Percentiles rank a stretch among this genome's conserved stretches.
These are phyloP conservation scores for Candolleomyces efflorescens DNA, from an alignment of 768 basidiomycete genomes.

Conservation along the genomic window DNA sequence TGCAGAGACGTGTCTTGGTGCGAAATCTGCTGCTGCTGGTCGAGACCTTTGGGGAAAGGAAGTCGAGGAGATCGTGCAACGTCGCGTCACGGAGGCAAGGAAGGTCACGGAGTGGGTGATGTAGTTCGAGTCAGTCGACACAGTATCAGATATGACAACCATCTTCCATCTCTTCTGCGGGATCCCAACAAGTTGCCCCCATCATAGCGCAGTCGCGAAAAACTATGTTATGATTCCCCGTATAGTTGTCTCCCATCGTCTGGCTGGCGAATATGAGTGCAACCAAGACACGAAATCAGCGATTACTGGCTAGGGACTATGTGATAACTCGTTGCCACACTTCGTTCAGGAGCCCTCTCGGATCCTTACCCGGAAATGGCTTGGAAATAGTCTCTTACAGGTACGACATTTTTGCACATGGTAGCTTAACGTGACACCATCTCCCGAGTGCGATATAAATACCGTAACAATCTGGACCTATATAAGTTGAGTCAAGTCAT, in stretches of 20 bases:
- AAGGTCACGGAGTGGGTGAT: conserved; percentile 52
- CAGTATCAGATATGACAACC: neutral
- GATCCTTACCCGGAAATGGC: no score
- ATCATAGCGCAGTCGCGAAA: no score
- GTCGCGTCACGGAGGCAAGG: conserved; percentile 55
- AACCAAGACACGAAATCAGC: no score
- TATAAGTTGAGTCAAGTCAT: neutral
- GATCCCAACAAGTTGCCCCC: neutral
- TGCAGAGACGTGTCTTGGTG: conserved; percentile 37
- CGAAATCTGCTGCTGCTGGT: conserved; percentile 20
- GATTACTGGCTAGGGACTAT: no score
- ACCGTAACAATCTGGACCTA: neutral
- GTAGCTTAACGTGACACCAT: no score
- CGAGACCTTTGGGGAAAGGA: conserved; percentile 73
- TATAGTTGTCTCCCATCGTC: no score
- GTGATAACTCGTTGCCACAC: no score
- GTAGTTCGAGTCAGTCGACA: conserved; percentile 5
- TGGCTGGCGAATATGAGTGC: no score
- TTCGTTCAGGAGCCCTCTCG: no score
- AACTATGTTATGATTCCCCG: no score
- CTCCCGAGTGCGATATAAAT: neutral
- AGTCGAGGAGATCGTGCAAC: conserved; percentile 52
- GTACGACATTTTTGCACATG: no score
- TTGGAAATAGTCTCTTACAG: no score
- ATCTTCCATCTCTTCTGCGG: neutral